Evolutionary conservation across 768 basidiomycete genomes (phyloP).

Genomic region (Mycena galopus): DNA sequence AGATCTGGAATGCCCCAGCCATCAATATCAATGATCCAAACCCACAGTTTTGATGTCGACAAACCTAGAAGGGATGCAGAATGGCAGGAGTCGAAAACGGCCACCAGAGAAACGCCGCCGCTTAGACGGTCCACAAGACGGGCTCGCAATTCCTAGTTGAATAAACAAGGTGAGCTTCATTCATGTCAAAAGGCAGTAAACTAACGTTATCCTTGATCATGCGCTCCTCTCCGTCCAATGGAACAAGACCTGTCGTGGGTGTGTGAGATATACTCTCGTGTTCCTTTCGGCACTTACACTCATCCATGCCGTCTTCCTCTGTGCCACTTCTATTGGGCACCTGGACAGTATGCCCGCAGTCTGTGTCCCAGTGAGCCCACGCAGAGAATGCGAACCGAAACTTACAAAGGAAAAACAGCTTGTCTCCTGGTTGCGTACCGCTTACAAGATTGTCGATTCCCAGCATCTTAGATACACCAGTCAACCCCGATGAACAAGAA

Average conservation of each 20-base stretch:
- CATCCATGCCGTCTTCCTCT: slow-evolving; percentile 29
- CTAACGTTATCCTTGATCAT: slow-evolving; percentile 32
- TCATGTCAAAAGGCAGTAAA: background rate
- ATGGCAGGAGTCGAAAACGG: slow-evolving; percentile 39
- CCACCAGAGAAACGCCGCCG: slow-evolving; percentile 38
- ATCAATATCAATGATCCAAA: background rate
- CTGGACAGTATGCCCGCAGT: slow-evolving; percentile 34
- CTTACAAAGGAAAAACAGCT: slow-evolving; percentile 33
- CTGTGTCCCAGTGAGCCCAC: background rate
- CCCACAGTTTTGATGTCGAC: background rate
- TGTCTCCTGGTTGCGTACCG: slow-evolving; percentile 22
- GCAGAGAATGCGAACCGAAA: background rate
- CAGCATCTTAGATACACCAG: slow-evolving; percentile 2
- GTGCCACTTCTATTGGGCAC: slow-evolving; percentile 16
- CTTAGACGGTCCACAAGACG: slow-evolving; percentile 39
- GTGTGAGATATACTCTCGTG: background rate
- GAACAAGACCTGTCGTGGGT: slow-evolving; percentile 27
- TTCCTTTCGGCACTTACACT: slow-evolving; percentile 13
- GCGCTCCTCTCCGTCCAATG: slow-evolving; percentile 34
- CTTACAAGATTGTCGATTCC: slow-evolving; percentile 25
- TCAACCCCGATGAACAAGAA: background rate
- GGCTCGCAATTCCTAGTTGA: slow-evolving; percentile 37
- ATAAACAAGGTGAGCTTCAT: background rate
- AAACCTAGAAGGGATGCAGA: slow-evolving; percentile 43
- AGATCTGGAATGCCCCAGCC: slow-evolving; percentile 15